phyloP scores from a whole-genome alignment of 2,329 filamentous ascomycete genomes.

The Zymoseptoria ardabiliae region DNA sequence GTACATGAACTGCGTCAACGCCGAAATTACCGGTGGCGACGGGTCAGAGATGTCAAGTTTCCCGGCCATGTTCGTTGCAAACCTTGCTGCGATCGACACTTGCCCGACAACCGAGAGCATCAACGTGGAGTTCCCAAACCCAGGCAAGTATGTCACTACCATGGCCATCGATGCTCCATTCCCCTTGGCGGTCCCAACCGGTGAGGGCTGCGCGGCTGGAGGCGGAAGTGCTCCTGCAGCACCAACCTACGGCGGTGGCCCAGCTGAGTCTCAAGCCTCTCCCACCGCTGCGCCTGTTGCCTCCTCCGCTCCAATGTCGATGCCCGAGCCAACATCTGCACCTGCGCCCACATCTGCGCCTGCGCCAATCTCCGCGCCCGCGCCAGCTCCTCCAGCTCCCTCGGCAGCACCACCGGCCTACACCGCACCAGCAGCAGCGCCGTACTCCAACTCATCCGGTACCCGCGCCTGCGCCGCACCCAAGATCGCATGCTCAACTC shows the following conservation, averaged over 20 bases:
- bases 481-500: constrained; percentile 24
- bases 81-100: constrained; percentile 45
- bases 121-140: constrained; percentile 61
- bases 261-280: neutral
- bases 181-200: constrained; percentile 19
- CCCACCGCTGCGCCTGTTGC: neutral
- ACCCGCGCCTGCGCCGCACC: constrained; percentile 7
- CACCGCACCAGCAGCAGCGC: neutral
- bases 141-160: constrained; percentile 52
- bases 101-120: constrained; percentile 49
- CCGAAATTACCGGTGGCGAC: constrained; percentile 55
- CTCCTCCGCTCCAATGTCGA: neutral
- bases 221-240: constrained; percentile 1
- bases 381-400: neutral
- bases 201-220: constrained; percentile 12
- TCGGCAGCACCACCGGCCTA: neutral
- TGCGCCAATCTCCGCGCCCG: neutral
- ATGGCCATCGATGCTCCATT: constrained; percentile 17
- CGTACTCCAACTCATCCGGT: neutral
- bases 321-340: neutral
- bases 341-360: neutral
- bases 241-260: constrained; percentile 2
- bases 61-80: constrained; percentile 69
- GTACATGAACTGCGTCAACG: constrained; percentile 91
- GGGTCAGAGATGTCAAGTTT: constrained; percentile 53